A percentile compares a stretch with the other conserved stretches of the same genome.
These are phyloP conservation scores for Penicillium dipodomyicola DNA, from an alignment of 495 filamentous ascomycete genomes.

Conservation along the genomic window DNA sequence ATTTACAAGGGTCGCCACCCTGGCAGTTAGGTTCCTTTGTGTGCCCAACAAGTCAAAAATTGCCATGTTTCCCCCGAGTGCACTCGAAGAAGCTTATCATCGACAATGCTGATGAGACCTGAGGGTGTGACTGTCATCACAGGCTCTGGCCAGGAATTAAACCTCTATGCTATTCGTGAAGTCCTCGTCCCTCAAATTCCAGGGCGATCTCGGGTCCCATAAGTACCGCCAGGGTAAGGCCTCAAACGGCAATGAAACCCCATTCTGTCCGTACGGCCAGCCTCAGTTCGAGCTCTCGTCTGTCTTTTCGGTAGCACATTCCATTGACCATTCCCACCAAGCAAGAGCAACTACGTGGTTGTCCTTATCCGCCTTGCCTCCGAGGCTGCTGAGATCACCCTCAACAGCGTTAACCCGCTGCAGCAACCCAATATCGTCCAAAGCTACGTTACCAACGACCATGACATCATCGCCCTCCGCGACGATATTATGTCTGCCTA, in stretches of 20 bases:
- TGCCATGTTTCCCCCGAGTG: conserved; percentile 45
- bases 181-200: conserved; percentile 37
- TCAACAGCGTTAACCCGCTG: too few relatives aligned
- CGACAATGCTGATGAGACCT: conserved; percentile 35
- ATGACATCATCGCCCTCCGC: too few relatives aligned
- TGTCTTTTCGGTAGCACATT: conserved; percentile 56
- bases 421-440: too few relatives aligned
- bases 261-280: conserved; percentile 56
- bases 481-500: too few relatives aligned
- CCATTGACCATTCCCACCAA: conserved; percentile 57
- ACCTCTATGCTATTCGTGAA: conserved; percentile 41
- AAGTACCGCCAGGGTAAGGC: conserved; percentile 52
- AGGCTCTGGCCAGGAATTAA: conserved; percentile 18
- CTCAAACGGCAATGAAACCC: conserved; percentile 49
- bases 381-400: conserved; percentile 45
- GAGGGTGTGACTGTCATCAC: conserved; percentile 53
- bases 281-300: conserved; percentile 63
- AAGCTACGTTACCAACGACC: too few relatives aligned
- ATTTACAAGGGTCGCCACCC: conserved; percentile 59
- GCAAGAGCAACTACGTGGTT: conserved; percentile 36
- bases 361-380: conserved; percentile 51
- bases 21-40: conserved; percentile 50
- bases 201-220: conserved; percentile 45
- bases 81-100: conserved; percentile 55
- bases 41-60: conserved; percentile 56